A percentile compares a stretch with the other conserved stretches of the same genome.
Conservation (phyloP, 768 basidiomycete species). For the Wakefieldia striispora region DNA sequence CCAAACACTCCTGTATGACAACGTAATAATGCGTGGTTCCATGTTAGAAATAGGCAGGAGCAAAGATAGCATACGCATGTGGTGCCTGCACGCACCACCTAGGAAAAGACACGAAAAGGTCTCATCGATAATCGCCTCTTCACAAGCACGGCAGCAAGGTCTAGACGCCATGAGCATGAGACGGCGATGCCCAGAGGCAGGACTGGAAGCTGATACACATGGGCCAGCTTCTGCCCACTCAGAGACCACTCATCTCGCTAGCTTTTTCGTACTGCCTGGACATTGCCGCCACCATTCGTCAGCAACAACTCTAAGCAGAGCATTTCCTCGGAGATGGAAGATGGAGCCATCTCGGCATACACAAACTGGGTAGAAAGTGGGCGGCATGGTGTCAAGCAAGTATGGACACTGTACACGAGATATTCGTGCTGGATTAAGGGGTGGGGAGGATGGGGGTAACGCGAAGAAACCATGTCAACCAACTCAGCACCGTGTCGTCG, state of each 20-base stretch:
- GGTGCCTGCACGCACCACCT: slow-evolving; percentile 14
- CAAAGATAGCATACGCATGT: slow-evolving; percentile 25
- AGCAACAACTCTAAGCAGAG: background rate
- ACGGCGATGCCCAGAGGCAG: slow-evolving; percentile 25
- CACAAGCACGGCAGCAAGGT: slow-evolving; percentile 11
- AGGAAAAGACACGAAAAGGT: slow-evolving; percentile 13
- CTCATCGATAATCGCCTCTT: slow-evolving; percentile 15
- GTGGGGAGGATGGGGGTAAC: slow-evolving; percentile 6
- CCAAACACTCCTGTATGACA: slow-evolving; percentile 13
- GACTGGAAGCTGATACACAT: slow-evolving; percentile 26
- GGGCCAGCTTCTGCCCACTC: slow-evolving; percentile 29
- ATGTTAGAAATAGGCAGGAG: slow-evolving; percentile 17
- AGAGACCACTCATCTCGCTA: slow-evolving; percentile 27
- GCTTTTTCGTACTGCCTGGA: slow-evolving; percentile 15
- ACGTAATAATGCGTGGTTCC: slow-evolving; percentile 22
- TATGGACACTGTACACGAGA: slow-evolving; percentile 7
- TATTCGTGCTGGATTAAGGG: background rate
- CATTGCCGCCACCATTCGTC: slow-evolving; percentile 3
- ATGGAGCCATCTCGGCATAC: background rate
- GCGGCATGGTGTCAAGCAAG: slow-evolving; percentile 1
- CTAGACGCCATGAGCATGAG: slow-evolving; percentile 11
- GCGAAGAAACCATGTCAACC: slow-evolving; percentile 6
- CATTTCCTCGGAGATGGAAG: slow-evolving; percentile 24
- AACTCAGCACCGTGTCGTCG: slow-evolving; percentile 1
- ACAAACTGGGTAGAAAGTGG: background rate